These are phyloP conservation scores for Lepiota subincarnata DNA, from an alignment of 768 basidiomycete genomes.

Conservation along the genomic window DNA sequence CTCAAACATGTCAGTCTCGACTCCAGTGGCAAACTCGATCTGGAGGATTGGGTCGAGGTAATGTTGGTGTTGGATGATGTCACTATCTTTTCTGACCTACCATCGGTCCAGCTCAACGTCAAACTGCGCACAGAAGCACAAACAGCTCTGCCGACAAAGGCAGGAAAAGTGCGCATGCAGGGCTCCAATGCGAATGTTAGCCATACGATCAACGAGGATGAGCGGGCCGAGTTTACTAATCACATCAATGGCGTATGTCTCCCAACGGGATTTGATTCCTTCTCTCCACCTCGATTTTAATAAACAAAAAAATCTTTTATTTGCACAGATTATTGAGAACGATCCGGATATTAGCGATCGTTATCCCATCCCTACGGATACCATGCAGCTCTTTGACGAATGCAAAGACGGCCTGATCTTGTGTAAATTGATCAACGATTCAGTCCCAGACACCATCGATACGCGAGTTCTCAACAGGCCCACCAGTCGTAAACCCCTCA, in stretches of 20 bases:
- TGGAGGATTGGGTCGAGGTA: constrained; percentile 99
- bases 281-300: too few species aligned
- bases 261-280: not conserved
- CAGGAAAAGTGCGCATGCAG: constrained; percentile 90
- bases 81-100: constrained; percentile 15
- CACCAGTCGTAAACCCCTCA: constrained; percentile 72
- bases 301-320: not conserved
- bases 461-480: constrained; percentile 96
- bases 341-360: constrained; percentile 80
- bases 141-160: constrained; percentile 52
- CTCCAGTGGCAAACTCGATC: constrained; percentile 91
- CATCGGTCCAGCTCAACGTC: constrained; percentile 59
- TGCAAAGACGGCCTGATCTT: constrained; percentile 93
- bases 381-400: constrained; percentile 99
- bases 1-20: constrained; percentile 93
- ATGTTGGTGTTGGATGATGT: constrained; percentile 19
- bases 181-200: constrained; percentile 94
- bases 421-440: constrained; percentile 98
- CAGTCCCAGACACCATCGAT: constrained; percentile 98
- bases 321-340: constrained; percentile 76
- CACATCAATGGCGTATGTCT: constrained; percentile 87
- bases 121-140: constrained; percentile 61
- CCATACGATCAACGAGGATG: constrained; percentile 98
- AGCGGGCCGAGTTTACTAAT: constrained; percentile 92
- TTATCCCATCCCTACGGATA: constrained; percentile 90